phyloP scores from a whole-genome alignment of 805 yeast genomes.

The Myxozyma geophila region DNA sequence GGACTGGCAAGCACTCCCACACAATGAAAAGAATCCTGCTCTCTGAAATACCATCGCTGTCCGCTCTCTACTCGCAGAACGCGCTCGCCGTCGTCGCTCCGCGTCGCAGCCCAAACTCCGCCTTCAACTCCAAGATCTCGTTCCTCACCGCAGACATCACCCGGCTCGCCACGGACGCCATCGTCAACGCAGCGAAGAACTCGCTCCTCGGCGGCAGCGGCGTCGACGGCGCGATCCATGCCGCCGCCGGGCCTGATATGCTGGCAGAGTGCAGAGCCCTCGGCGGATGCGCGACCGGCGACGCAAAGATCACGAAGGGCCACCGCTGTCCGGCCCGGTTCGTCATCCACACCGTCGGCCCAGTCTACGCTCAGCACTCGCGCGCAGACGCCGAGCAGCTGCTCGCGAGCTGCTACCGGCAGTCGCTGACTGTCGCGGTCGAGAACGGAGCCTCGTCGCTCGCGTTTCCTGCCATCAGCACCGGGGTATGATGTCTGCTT shows the following conservation, averaged over 20 bases:
- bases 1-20: not conserved
- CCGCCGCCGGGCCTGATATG: conserved; percentile 30
- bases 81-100: not conserved
- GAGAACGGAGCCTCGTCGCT: conserved; percentile 20
- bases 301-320: conserved; percentile 32
- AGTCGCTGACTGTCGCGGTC: conserved; percentile 21
- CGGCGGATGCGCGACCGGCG: conserved; percentile 34
- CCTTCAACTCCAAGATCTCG: conserved; percentile 23
- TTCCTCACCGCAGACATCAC: conserved; percentile 28
- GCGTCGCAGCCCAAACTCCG: not conserved
- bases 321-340: conserved; percentile 17
- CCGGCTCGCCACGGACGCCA: conserved; percentile 23
- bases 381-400: conserved; percentile 2
- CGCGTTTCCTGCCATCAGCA: conserved; percentile 36
- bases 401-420: conserved; percentile 23
- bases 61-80: not conserved
- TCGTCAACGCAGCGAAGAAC: conserved; percentile 35
- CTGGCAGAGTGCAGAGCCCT: conserved; percentile 17
- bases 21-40: not conserved
- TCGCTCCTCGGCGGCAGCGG: conserved; percentile 30
- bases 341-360: conserved; percentile 33
- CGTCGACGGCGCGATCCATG: conserved; percentile 36
- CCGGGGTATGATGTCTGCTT: conserved; percentile 26
- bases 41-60: conserved; percentile 1
- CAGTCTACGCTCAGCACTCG: conserved; percentile 16